A percentile compares a stretch with the other conserved stretches of the same genome.
These are phyloP conservation scores for Linnemannia zychae DNA, from an alignment of 192 early-diverging fungal genomes.

Conservation along the genomic window DNA sequence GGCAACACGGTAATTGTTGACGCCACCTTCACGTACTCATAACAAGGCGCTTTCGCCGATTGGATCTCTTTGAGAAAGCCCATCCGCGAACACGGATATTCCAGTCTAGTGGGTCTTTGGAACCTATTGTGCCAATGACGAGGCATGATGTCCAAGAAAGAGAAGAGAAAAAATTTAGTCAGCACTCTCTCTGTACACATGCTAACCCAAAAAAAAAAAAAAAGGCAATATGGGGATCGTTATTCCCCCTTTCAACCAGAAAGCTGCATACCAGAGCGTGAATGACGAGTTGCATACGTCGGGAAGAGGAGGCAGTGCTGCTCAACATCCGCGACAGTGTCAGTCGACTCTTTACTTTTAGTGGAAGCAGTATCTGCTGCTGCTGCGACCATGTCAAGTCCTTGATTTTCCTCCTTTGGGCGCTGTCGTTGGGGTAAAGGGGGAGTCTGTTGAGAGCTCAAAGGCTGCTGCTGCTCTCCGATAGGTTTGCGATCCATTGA, in stretches of 20 bases:
- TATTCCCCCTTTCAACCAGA: not conserved
- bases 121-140: conserved; percentile 24
- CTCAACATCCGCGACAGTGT: conserved; percentile 17
- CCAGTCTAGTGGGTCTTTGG: conserved; percentile 53
- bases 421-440: not conserved
- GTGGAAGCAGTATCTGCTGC: not conserved
- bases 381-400: not conserved
- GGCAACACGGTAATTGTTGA: not conserved
- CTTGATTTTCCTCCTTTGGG: not conserved
- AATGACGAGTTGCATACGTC: conserved; percentile 61
- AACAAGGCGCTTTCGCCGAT: conserved; percentile 53
- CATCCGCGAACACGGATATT: conserved; percentile 58
- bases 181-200: not conserved
- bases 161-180: conserved; percentile 9
- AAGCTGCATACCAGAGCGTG: conserved; percentile 37
- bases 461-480: not conserved
- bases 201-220: not conserved
- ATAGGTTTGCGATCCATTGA: not conserved
- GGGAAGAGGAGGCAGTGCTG: conserved; percentile 63
- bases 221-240: not conserved
- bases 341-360: not conserved
- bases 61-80: conserved; percentile 55
- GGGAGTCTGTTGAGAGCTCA: not conserved
- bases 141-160: not conserved
- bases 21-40: conserved; percentile 36